Evolutionary conservation across 2,329 filamentous ascomycete species (phyloP).

Genomic region (Pseudogymnoascus destructans): DNA sequence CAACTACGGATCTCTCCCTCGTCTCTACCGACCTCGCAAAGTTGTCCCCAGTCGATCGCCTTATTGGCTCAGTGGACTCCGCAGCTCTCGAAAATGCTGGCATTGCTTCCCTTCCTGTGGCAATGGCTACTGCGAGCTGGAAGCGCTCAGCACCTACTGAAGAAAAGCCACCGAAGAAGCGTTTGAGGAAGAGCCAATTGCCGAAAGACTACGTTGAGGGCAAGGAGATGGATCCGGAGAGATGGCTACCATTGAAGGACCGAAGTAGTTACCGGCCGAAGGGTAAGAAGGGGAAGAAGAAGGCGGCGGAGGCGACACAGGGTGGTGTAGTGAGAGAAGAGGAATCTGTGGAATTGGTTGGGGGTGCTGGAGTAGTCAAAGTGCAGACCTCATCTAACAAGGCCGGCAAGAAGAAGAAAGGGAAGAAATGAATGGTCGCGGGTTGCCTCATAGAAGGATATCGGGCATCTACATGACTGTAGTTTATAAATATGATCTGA

Average conservation of each 20-base stretch:
- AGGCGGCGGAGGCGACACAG: constrained; percentile 65
- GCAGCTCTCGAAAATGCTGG: constrained; percentile 52
- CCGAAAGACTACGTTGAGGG: constrained; percentile 63
- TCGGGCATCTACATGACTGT: background rate
- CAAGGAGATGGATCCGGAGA: constrained; percentile 76
- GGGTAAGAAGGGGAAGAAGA: constrained; percentile 83
- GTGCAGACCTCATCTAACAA: constrained; percentile 42
- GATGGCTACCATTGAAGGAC: constrained; percentile 86
- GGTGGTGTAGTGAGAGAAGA: constrained; percentile 70
- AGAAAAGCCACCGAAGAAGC: constrained; percentile 39
- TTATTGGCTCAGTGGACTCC: constrained; percentile 48
- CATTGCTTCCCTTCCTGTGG: constrained; percentile 37
- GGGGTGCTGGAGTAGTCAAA: constrained; percentile 49
- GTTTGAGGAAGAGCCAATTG: constrained; percentile 45
- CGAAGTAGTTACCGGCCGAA: constrained; percentile 80
- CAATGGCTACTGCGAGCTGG: constrained; percentile 29
- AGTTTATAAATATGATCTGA: background rate
- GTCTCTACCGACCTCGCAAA: constrained; percentile 40
- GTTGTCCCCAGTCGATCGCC: constrained; percentile 48
- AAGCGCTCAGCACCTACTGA: constrained; percentile 35
- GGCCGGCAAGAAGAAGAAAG: constrained; percentile 31
- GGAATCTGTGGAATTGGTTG: constrained; percentile 49
- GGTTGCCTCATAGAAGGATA: constrained; percentile 1
- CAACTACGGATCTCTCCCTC: constrained; percentile 44
- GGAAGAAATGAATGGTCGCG: constrained; percentile 34